Evolutionary conservation across 164 flowering plant genomes (phyloP), one percentile per base, ranked within the genome.

Genomic region (Vitis cinerea): DNA sequence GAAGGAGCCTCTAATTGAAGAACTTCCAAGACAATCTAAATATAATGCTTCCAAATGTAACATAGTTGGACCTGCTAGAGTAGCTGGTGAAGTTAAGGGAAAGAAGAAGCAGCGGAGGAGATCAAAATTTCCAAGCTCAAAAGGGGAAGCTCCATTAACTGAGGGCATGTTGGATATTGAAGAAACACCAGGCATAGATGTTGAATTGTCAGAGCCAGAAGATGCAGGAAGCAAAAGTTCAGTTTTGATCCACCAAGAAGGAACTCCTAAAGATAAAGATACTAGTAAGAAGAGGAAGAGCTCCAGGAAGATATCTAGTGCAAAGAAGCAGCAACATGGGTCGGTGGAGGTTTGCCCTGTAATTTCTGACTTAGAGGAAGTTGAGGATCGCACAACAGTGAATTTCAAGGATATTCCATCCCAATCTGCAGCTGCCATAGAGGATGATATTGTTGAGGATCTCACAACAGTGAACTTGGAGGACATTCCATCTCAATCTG

Each of bases 1-100:
- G 61, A 9, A 10, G n/a, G 53, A 67, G 2, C 16, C 56, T 44
- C 0, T 67, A 15, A 50, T 9, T 50, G 55, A 71, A 2, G 58
- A 49, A 5, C 63, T 63, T 11, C 50, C 10, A 8, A 71, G 63
- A 71, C 63, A 62, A 64, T 64, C 68, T 11, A 5, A 53, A 60
- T 60, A 60, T 58, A 52, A 14, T 59, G 61, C 58, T 30, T 65
- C 61, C 56, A 72, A 50, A 60, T 12, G 49, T 13, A 30, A 31
- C 19, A 8, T 8, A 2, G 60, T 65, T 51, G 61, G 0, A 50
- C 15, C 30, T 58, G 30, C 60, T 15, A 51, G 50, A 1, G 19
- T n/a, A 11, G 23, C 50, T 2, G 17, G 17, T 31, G 61, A 59
- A 16, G 51, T 47, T 66, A 65, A 19, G 12, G 48, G 14, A 59